Conservation (phyloP, 148 eudicot genomes). For the Pharnaceum exiguum region DNA sequence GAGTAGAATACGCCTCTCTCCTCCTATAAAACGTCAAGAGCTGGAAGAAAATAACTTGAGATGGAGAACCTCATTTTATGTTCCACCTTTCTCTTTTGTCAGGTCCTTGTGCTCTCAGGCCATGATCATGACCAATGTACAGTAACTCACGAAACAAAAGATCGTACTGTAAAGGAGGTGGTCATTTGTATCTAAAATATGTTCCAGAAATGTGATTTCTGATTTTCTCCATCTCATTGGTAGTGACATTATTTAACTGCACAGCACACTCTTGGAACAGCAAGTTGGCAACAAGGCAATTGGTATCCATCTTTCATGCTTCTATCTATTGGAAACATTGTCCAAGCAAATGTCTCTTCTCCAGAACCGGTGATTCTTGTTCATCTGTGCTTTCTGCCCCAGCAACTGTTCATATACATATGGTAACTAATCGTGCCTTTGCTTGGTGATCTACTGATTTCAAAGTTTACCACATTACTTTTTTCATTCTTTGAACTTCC, state of each 20-base stretch:
- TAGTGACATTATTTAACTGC: slow-evolving; percentile 20
- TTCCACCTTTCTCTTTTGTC: slow-evolving; percentile 1
- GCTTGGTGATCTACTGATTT: neutral
- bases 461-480: neutral
- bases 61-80: neutral
- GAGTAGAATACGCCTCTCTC: neutral
- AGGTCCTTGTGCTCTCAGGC: slow-evolving; percentile 89
- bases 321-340: slow-evolving; percentile 53
- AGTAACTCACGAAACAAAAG: slow-evolving; percentile 52
- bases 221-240: neutral
- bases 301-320: slow-evolving; percentile 88
- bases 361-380: slow-evolving; percentile 37
- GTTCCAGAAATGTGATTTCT: neutral
- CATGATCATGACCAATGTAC: slow-evolving; percentile 97
- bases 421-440: slow-evolving; percentile 44
- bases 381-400: slow-evolving; percentile 83
- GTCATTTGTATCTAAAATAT: slow-evolving; percentile 9
- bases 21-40: neutral
- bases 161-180: slow-evolving; percentile 74
- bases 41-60: neutral
- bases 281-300: slow-evolving; percentile 98
- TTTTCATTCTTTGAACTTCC: slow-evolving; percentile 15
- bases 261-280: slow-evolving; percentile 91
- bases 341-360: slow-evolving; percentile 34
- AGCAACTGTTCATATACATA: slow-evolving; percentile 60